These are phyloP conservation scores for Gymnopilus junonius DNA, from an alignment of 768 basidiomycete species.

Conservation along the genomic window DNA sequence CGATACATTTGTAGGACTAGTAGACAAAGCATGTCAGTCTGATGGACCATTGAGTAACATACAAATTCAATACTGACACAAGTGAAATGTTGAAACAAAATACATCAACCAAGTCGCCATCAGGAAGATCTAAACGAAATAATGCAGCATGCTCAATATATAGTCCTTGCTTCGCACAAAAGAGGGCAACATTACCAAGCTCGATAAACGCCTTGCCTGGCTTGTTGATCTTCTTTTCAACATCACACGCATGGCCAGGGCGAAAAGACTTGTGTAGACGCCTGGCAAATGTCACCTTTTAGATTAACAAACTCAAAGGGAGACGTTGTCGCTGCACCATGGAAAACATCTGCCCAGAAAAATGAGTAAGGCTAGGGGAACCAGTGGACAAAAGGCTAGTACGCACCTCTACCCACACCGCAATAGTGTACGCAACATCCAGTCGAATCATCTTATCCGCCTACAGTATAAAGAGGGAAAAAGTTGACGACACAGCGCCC, in stretches of 20 bases:
- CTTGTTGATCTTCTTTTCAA: neutral
- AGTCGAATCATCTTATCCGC: neutral
- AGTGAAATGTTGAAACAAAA: conserved; percentile 1
- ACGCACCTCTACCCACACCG: conserved; percentile 5
- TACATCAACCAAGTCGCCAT: neutral
- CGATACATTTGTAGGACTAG: conserved; percentile 21
- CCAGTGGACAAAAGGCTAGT: neutral
- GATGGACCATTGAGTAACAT: neutral
- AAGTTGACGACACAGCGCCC: conserved; percentile 14
- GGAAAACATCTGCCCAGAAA: neutral
- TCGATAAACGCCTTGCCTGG: neutral
- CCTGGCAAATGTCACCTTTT: neutral
- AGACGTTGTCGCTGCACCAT: neutral
- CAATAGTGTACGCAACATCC: conserved; percentile 2
- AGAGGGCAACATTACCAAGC: neutral
- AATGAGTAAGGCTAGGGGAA: neutral
- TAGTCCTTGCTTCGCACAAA: neutral
- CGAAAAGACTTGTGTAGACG: neutral
- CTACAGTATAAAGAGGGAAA: neutral
- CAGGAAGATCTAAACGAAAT: neutral
- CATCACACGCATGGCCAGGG: neutral
- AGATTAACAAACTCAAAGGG: neutral
- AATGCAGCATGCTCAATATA: neutral
- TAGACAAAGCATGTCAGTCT: neutral
- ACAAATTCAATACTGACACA: neutral